These are phyloP conservation scores for Glycine tomentella DNA, from an alignment of 306 rosid genomes.

Conservation along the genomic window DNA sequence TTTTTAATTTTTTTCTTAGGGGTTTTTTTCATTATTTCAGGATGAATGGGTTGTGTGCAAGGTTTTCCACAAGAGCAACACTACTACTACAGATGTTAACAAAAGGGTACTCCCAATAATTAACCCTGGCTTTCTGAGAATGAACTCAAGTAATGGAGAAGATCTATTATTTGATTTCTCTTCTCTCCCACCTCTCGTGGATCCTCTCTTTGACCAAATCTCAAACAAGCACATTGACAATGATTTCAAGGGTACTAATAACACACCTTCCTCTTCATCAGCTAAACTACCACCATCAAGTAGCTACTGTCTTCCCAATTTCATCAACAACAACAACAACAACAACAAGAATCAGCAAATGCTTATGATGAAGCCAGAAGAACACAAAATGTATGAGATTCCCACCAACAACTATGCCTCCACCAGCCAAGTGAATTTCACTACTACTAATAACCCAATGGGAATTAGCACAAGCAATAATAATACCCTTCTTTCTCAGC, in stretches of 20 bases:
- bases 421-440: slow-evolving; percentile 32
- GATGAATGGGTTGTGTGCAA: slow-evolving; percentile 92
- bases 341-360: too few species aligned
- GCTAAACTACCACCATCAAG: not conserved
- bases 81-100: slow-evolving; percentile 34
- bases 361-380: too few species aligned
- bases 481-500: too few species aligned
- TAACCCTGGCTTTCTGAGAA: slow-evolving; percentile 44
- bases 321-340: not conserved
- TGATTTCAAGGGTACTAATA: slow-evolving; percentile 36
- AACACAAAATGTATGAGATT: too few species aligned
- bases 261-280: too few species aligned
- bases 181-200: slow-evolving; percentile 79
- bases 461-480: not conserved
- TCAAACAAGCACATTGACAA: not conserved
- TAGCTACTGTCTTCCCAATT: slow-evolving; percentile 35
- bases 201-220: slow-evolving; percentile 39
- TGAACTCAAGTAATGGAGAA: slow-evolving; percentile 56
- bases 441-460: not conserved
- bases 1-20: too few species aligned
- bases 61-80: slow-evolving; percentile 71
- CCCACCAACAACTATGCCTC: not conserved
- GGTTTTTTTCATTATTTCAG: slow-evolving; percentile 38
- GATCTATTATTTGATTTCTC: slow-evolving; percentile 61
- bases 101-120: slow-evolving; percentile 31